These are phyloP conservation scores for Papilionanthe hybrid DNA, from an alignment of 116 monocot genomes.

Conservation along the genomic window DNA sequence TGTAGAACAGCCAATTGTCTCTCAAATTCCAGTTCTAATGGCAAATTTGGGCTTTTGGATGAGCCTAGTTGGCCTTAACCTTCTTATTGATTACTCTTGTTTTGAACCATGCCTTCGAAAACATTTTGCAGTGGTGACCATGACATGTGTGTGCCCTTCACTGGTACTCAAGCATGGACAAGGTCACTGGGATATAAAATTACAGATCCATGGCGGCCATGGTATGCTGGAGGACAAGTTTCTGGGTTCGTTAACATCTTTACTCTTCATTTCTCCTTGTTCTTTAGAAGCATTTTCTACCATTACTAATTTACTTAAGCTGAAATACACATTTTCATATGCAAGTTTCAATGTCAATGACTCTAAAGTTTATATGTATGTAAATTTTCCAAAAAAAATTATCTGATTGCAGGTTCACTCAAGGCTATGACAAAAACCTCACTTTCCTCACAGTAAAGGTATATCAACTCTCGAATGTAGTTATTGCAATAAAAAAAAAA, in stretches of 20 bases:
- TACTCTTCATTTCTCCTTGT: not conserved
- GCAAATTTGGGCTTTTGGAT: too few relatives aligned
- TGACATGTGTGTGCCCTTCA: conserved; percentile 92
- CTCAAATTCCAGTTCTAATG: too few relatives aligned
- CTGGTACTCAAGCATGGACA: conserved; percentile 94
- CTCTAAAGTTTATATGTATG: too few relatives aligned
- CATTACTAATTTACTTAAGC: not conserved
- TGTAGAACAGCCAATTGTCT: too few relatives aligned
- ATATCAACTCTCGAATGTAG: not conserved
- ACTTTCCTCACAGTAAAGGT: conserved; percentile 94
- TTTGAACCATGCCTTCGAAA: not conserved
- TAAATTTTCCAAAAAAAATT: not conserved
- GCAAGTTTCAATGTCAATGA: too few relatives aligned
- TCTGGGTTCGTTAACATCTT: conserved; percentile 44
- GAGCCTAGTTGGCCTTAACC: too few relatives aligned
- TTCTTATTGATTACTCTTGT: too few relatives aligned
- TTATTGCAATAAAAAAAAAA: not conserved
- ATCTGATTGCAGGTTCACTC: conserved; percentile 52
- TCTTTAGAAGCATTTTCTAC: not conserved
- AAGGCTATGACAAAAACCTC: conserved; percentile 67
- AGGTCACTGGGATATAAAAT: conserved; percentile 71
- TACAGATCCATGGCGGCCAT: conserved; percentile 73
- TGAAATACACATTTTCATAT: too few relatives aligned
- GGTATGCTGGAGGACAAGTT: conserved; percentile 65
- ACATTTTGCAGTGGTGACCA: conserved; percentile 74